Conservation (phyloP, 2,329 filamentous ascomycete genomes). For the Chrysoporthe cubensis region DNA sequence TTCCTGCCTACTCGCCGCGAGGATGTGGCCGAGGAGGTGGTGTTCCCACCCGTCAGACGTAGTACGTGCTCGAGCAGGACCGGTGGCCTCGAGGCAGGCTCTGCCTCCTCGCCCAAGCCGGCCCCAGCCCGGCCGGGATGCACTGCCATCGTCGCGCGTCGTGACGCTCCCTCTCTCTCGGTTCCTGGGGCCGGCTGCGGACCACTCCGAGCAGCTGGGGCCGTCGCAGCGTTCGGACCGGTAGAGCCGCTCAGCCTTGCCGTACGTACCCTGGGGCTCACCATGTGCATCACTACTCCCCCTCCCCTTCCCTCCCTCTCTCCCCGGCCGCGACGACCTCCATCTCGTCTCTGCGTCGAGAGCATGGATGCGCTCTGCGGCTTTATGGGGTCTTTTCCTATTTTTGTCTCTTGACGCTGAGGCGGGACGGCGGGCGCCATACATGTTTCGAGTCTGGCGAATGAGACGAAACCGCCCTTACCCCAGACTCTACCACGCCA, state of each 20-base stretch:
- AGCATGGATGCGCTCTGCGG: background rate
- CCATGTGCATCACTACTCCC: background rate
- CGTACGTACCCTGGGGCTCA: background rate
- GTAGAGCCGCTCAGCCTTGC: background rate
- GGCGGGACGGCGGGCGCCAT: background rate
- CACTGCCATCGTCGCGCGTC: too few species aligned
- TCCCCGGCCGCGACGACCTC: background rate
- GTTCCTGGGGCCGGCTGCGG: too few species aligned
- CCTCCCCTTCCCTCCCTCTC: background rate
- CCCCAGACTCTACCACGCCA: background rate
- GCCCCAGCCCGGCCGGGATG: too few species aligned
- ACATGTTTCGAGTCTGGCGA: conserved; percentile 7
- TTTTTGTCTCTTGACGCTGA: background rate
- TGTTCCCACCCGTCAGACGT: too few species aligned
- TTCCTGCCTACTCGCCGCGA: too few species aligned
- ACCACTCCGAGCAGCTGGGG: too few species aligned
- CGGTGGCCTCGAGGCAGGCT: too few species aligned
- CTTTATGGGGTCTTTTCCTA: background rate
- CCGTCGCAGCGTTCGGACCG: conserved; percentile 13
- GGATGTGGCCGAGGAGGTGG: too few species aligned
- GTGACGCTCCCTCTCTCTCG: too few species aligned
- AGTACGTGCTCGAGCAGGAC: too few species aligned
- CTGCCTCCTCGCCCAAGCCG: too few species aligned
- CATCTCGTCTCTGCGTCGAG: background rate
- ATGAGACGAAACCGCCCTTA: conserved; percentile 4